These are phyloP conservation scores for Xylaria sp. DNA, from an alignment of 2,329 filamentous ascomycete species.

Conservation along the genomic window DNA sequence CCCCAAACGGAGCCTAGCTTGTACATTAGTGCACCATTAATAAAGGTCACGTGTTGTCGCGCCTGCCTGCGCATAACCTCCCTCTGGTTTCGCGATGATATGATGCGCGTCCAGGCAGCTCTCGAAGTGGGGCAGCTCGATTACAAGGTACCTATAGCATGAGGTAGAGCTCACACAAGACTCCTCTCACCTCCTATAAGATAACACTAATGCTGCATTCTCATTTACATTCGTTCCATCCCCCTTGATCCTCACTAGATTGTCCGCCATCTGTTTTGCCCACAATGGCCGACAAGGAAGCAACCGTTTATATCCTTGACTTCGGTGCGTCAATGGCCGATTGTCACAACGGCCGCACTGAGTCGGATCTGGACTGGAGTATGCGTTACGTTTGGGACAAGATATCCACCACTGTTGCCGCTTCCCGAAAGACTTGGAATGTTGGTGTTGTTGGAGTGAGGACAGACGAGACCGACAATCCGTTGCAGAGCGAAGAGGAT, in stretches of 20 bases:
- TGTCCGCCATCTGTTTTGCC: constrained; percentile 14
- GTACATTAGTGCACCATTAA: constrained; percentile 8
- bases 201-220: constrained; percentile 8
- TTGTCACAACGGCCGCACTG: constrained; percentile 73
- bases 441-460: constrained; percentile 85
- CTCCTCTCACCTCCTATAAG: neutral
- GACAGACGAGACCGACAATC: constrained; percentile 80
- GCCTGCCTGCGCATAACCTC: constrained; percentile 40
- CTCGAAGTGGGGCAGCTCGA: constrained; percentile 22
- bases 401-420: constrained; percentile 76
- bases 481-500: constrained; percentile 70
- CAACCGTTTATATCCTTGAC: constrained; percentile 91
- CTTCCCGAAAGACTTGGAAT: constrained; percentile 76
- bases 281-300: constrained; percentile 91
- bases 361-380: constrained; percentile 88
- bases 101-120: constrained; percentile 41
- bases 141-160: neutral
- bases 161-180: constrained; percentile 5
- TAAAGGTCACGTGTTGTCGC: constrained; percentile 45
- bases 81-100: constrained; percentile 24
- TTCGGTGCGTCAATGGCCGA: constrained; percentile 86
- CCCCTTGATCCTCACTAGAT: constrained; percentile 7
- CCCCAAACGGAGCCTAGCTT: neutral
- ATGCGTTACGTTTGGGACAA: constrained; percentile 97
- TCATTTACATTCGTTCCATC: constrained; percentile 11